Evolutionary conservation across 2,329 filamentous ascomycete species (phyloP).

Genomic region (Immersiporthe knoxdaviesiana): DNA sequence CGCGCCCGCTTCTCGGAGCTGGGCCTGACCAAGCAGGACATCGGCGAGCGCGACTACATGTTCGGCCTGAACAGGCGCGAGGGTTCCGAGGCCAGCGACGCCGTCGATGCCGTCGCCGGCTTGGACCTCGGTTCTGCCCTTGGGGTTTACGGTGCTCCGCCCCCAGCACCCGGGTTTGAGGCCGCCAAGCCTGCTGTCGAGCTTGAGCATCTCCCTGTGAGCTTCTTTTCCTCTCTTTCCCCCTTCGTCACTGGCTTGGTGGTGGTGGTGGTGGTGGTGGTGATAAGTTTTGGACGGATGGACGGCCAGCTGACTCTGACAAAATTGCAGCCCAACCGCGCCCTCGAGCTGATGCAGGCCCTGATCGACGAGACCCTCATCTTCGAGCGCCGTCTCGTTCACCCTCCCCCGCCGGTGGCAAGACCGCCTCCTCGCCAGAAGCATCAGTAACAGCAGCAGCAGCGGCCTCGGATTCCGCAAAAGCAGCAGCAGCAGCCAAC

Average conservation of each 20-base stretch:
- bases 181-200: slow-evolving; percentile 20
- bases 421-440: slow-evolving; percentile 23
- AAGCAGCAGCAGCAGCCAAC: neutral
- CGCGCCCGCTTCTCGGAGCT: slow-evolving; percentile 37
- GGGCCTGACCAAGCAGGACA: slow-evolving; percentile 35
- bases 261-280: neutral
- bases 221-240: slow-evolving; percentile 5
- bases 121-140: slow-evolving; percentile 12
- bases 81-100: slow-evolving; percentile 18
- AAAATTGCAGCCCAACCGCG: slow-evolving; percentile 42
- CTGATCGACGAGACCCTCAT: slow-evolving; percentile 43
- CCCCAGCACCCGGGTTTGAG: slow-evolving; percentile 9
- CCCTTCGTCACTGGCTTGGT: neutral
- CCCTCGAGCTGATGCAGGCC: slow-evolving; percentile 40
- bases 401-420: slow-evolving; percentile 30
- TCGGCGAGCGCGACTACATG: slow-evolving; percentile 38
- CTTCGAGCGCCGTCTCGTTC: slow-evolving; percentile 45
- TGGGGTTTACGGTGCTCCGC: neutral
- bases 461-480: slow-evolving; percentile 31
- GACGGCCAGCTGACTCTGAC: slow-evolving; percentile 12
- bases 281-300: neutral
- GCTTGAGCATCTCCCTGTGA: slow-evolving; percentile 29
- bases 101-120: slow-evolving; percentile 25
- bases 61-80: slow-evolving; percentile 31
- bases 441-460: slow-evolving; percentile 15